Percentiles rank a stretch among this genome's conserved stretches.
These are phyloP conservation scores for Monilinia fructicola DNA, from an alignment of 2,329 filamentous ascomycete genomes.

Conservation along the genomic window DNA sequence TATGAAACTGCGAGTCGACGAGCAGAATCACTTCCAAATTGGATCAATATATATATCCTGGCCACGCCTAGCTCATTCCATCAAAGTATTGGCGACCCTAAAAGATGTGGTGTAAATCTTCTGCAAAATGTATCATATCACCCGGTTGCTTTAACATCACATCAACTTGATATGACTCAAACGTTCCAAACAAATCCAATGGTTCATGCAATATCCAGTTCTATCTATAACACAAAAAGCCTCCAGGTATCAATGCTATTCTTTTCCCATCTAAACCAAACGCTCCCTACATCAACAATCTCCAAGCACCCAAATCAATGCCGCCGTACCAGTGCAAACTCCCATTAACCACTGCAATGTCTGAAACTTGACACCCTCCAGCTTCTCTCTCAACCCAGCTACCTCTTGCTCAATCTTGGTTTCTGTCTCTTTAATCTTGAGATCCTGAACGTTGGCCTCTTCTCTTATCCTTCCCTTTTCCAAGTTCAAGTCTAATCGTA, in stretches of 20 bases:
- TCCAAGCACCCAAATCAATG: slow-evolving; percentile 68
- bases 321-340: slow-evolving; percentile 67
- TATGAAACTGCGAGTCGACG: not conserved
- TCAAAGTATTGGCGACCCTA: too few relatives aligned
- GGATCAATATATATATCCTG: not conserved
- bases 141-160: not conserved
- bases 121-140: not conserved
- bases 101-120: not conserved
- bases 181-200: not conserved
- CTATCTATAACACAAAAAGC: slow-evolving; percentile 6
- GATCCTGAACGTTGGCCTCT: slow-evolving; percentile 92
- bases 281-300: slow-evolving; percentile 59
- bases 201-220: not conserved
- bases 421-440: slow-evolving; percentile 98
- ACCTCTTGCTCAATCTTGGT: slow-evolving; percentile 98
- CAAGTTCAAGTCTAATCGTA: slow-evolving; percentile 87
- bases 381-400: slow-evolving; percentile 81
- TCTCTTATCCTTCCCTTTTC: slow-evolving; percentile 96
- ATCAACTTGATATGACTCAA: not conserved
- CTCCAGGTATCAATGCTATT: slow-evolving; percentile 7
- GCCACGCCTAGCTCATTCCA: not conserved
- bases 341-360: slow-evolving; percentile 98
- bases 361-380: slow-evolving; percentile 97
- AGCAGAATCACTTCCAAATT: too few relatives aligned
- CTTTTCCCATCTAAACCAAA: not conserved